Evolutionary conservation across 2,329 filamentous ascomycete genomes (phyloP).

Genomic region (Monosporascus cannonballus): DNA sequence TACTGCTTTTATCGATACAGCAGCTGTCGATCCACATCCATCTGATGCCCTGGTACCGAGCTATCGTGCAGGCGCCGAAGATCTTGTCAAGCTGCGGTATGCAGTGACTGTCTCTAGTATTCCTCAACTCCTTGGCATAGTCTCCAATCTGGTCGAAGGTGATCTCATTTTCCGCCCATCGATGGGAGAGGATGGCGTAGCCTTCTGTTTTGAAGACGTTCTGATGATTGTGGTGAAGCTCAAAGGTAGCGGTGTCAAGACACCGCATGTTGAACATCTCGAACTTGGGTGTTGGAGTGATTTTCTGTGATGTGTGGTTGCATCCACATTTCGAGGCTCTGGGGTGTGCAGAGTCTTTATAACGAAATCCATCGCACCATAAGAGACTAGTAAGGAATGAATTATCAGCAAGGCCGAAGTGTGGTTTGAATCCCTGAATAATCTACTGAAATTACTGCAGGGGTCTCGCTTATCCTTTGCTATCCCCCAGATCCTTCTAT

Average conservation of each 20-base stretch:
- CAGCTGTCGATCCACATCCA: constrained; percentile 33
- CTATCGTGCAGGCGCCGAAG: constrained; percentile 6
- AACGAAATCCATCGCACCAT: too few relatives aligned
- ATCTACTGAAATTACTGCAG: too few relatives aligned
- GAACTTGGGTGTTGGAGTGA: too few relatives aligned
- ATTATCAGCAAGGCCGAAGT: too few relatives aligned
- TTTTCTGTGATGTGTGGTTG: too few relatives aligned
- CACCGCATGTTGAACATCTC: not conserved
- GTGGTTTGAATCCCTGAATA: too few relatives aligned
- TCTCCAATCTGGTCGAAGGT: constrained; percentile 2
- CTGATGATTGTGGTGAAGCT: not conserved
- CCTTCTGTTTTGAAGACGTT: not conserved
- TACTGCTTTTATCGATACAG: constrained; percentile 27
- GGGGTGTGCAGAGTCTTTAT: too few relatives aligned
- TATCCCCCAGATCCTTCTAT: too few relatives aligned
- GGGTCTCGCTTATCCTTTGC: too few relatives aligned
- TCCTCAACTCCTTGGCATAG: not conserved
- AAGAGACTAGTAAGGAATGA: too few relatives aligned
- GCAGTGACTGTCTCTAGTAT: not conserved
- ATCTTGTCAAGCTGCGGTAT: constrained; percentile 6
- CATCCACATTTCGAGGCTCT: too few relatives aligned
- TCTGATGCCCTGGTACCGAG: constrained; percentile 15
- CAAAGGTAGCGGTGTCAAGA: constrained; percentile 1
- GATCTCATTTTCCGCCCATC: constrained; percentile 10
- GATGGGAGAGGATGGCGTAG: constrained; percentile 15